Percentiles rank a stretch among this genome's conserved stretches.
Conservation (phyloP, 192 early-diverging fungal species). For the Coemansia sp. region DNA sequence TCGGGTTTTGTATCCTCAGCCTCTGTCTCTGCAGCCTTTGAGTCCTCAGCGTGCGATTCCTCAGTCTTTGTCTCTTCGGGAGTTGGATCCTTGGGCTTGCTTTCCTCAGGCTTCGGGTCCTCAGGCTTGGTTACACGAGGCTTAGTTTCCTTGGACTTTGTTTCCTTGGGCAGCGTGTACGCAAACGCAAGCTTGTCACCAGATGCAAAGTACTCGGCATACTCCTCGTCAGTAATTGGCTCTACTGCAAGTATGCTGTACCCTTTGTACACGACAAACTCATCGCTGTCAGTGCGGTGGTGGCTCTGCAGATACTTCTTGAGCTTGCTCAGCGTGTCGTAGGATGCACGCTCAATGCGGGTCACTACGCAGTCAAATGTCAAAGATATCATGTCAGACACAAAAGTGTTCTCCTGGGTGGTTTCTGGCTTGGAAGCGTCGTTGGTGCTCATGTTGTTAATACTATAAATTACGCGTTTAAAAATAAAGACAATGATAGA, state of each 20-base stretch:
- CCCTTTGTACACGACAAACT: neutral
- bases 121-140: too few species aligned
- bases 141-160: too few species aligned
- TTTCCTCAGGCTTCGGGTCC: too few species aligned
- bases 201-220: neutral
- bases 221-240: neutral
- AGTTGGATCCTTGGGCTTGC: too few species aligned
- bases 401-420: neutral
- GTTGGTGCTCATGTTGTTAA: too few species aligned
- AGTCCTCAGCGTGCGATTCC: too few species aligned
- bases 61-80: too few species aligned
- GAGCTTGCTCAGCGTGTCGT: neutral
- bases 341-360: neutral
- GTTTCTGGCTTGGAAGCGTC: too few species aligned
- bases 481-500: neutral
- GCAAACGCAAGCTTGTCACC: neutral
- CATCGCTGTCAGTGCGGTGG: neutral
- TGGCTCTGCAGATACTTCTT: neutral
- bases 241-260: neutral
- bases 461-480: neutral
- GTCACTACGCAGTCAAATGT: neutral
- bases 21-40: too few species aligned
- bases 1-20: too few species aligned
- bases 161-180: neutral
- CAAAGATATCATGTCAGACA: constrained; percentile 1